phyloP scores from a whole-genome alignment of 495 filamentous ascomycete species.

The Neohortaea acidophila region DNA sequence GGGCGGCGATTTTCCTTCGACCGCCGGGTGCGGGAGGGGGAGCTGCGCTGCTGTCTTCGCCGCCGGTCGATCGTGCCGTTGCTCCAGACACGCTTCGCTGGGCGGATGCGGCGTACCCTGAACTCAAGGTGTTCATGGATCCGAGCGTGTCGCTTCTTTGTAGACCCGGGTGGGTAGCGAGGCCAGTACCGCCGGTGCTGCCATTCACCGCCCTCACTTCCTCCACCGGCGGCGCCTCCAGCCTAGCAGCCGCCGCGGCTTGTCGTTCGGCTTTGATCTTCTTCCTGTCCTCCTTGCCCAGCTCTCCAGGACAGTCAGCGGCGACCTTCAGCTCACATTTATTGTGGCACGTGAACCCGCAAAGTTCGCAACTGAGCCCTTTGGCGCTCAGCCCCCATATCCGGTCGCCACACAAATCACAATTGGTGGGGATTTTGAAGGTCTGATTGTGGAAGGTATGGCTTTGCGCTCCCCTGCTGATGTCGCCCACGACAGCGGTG shows the following conservation, averaged over 20 bases:
- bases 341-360: slow-evolving; percentile 93
- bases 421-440: slow-evolving; percentile 97
- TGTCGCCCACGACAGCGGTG: slow-evolving; percentile 68
- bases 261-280: slow-evolving; percentile 73
- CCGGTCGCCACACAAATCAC: slow-evolving; percentile 85
- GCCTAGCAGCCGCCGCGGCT: slow-evolving; percentile 50
- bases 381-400: slow-evolving; percentile 96
- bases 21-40: too few relatives aligned
- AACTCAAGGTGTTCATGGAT: slow-evolving; percentile 74
- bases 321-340: slow-evolving; percentile 99
- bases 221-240: slow-evolving; percentile 3
- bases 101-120: slow-evolving; percentile 70
- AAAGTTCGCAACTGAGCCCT: slow-evolving; percentile 87
- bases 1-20: too few relatives aligned
- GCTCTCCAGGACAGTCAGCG: slow-evolving; percentile 85
- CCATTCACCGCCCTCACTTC: slow-evolving; percentile 25
- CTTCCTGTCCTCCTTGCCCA: slow-evolving; percentile 85
- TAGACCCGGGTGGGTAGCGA: slow-evolving; percentile 42
- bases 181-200: not conserved
- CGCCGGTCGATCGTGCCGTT: slow-evolving; percentile 27
- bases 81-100: slow-evolving; percentile 53
- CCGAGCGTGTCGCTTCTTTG: slow-evolving; percentile 60
- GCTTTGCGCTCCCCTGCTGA: slow-evolving; percentile 77
- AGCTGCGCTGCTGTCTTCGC: slow-evolving; percentile 12
- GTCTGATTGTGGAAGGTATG: slow-evolving; percentile 96